Evolutionary conservation across 495 filamentous ascomycete species (phyloP).

Genomic region (Penicillium desertorum): DNA sequence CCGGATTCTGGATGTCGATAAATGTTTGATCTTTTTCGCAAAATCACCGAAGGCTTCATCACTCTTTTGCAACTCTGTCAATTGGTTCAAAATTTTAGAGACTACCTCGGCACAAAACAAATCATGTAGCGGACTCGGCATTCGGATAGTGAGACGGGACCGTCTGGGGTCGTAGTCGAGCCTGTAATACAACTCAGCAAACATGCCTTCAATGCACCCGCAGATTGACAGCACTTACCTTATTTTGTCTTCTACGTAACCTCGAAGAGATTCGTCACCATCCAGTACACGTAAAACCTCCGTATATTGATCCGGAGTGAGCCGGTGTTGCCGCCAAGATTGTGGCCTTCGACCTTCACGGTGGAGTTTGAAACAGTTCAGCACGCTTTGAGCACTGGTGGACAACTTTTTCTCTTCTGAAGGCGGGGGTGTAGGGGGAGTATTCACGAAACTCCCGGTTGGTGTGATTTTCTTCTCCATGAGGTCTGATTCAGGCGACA

Average conservation of each 20-base stretch:
- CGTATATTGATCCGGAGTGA: slow-evolving; percentile 11
- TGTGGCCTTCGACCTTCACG: slow-evolving; percentile 10
- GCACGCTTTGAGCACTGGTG: slow-evolving; percentile 6
- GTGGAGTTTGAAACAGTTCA: slow-evolving; percentile 13
- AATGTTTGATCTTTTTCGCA: slow-evolving; percentile 17
- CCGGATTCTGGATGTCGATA: slow-evolving; percentile 15
- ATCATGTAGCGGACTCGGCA: slow-evolving; percentile 25
- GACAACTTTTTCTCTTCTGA: slow-evolving; percentile 7
- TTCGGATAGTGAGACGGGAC: slow-evolving; percentile 22
- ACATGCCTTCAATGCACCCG: not conserved
- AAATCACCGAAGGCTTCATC: slow-evolving; percentile 13
- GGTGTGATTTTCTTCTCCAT: too few species aligned
- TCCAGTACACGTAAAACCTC: slow-evolving; percentile 14
- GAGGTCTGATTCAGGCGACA: too few species aligned
- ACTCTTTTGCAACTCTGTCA: slow-evolving; percentile 7
- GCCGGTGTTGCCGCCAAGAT: slow-evolving; percentile 12
- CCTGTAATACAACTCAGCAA: slow-evolving; percentile 15
- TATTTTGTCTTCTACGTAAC: slow-evolving; percentile 24
- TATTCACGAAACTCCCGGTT: too few species aligned
- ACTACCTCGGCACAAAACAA: slow-evolving; percentile 19
- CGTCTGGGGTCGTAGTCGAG: slow-evolving; percentile 22
- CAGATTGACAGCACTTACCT: slow-evolving; percentile 14
- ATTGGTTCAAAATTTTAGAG: slow-evolving; percentile 8
- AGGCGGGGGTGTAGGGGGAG: too few species aligned
- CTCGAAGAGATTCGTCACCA: slow-evolving; percentile 11